phyloP scores from a whole-genome alignment of 176 grass and related monocot species.

The Aegilops umbellulata region DNA sequence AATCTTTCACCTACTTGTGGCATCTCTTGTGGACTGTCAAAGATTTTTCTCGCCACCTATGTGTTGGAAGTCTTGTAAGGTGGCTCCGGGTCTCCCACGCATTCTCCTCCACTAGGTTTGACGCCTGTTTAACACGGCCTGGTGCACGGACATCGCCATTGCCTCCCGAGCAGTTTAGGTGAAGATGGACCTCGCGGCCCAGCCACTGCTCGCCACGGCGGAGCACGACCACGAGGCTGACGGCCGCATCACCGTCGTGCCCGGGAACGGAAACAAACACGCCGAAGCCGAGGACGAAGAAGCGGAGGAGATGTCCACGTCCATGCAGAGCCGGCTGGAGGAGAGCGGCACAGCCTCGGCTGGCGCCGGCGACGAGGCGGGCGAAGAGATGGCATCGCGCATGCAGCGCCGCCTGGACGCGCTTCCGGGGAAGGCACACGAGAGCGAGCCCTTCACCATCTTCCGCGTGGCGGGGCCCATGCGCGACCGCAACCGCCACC shows the following conservation, averaged over 20 bases:
- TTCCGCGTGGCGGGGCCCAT: slow-evolving; percentile 44
- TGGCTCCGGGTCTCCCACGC: background rate
- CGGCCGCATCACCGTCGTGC: background rate
- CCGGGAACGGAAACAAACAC: background rate
- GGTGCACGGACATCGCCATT: background rate
- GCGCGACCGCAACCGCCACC: slow-evolving; percentile 49
- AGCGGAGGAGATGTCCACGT: background rate
- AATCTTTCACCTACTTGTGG: background rate
- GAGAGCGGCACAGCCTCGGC: background rate
- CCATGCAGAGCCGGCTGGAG: background rate
- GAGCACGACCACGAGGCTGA: background rate
- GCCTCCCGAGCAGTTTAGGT: too few relatives aligned
- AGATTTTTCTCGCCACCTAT: background rate
- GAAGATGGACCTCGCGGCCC: background rate
- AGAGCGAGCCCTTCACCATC: slow-evolving; percentile 54
- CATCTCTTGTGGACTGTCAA: background rate
- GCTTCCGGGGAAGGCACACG: slow-evolving; percentile 29
- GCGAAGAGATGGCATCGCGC: slow-evolving; percentile 25
- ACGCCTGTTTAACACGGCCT: background rate
- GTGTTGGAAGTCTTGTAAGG: background rate
- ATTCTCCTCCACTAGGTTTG: too few relatives aligned
- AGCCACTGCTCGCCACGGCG: background rate
- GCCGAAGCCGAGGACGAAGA: background rate
- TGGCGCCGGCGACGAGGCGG: slow-evolving; percentile 1
- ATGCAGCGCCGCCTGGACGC: slow-evolving; percentile 23